A percentile compares a stretch with the other conserved stretches of the same genome.
Conservation (phyloP, 805 yeast species). For the Vanderwaltozyma yarrowii region DNA sequence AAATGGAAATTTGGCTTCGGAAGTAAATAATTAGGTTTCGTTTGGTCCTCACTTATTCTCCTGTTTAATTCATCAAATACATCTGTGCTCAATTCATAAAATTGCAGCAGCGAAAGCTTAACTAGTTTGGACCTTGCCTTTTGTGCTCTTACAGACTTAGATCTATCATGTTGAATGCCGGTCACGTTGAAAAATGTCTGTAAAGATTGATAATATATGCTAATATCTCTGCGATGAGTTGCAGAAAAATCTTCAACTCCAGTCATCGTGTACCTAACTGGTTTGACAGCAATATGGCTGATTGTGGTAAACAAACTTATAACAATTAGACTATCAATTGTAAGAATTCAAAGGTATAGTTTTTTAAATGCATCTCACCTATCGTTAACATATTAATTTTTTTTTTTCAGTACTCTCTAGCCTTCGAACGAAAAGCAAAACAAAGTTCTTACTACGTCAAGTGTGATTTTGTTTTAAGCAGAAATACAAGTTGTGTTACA, state of each 20-base stretch:
- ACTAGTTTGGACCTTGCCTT: conserved; percentile 79
- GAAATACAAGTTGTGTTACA: background rate
- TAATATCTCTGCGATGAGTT: conserved; percentile 13
- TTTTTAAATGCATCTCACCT: too few species aligned
- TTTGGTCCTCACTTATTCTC: conserved; percentile 50
- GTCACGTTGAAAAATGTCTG: conserved; percentile 23
- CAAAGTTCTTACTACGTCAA: background rate
- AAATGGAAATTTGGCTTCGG: conserved; percentile 77
- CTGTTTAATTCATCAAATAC: conserved; percentile 87
- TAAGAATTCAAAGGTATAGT: conserved; percentile 94
- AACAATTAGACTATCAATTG: conserved; percentile 85
- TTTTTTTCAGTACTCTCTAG: background rate
- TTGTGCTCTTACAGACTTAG: conserved; percentile 44
- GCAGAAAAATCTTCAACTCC: background rate
- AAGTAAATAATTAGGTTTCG: conserved; percentile 52
- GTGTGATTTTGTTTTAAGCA: background rate
- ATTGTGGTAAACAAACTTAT: background rate
- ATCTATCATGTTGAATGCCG: conserved; percentile 21
- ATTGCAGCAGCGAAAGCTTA: conserved; percentile 72
- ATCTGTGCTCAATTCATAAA: conserved; percentile 84
- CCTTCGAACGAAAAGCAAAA: background rate
- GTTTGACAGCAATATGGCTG: too few species aligned
- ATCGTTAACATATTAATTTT: background rate
- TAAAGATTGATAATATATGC: conserved; percentile 19
- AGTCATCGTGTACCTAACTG: background rate